A percentile compares a stretch with the other conserved stretches of the same genome.
Conservation (phyloP, 2,329 filamentous ascomycete genomes). For the Verticillium zaregamsianum region DNA sequence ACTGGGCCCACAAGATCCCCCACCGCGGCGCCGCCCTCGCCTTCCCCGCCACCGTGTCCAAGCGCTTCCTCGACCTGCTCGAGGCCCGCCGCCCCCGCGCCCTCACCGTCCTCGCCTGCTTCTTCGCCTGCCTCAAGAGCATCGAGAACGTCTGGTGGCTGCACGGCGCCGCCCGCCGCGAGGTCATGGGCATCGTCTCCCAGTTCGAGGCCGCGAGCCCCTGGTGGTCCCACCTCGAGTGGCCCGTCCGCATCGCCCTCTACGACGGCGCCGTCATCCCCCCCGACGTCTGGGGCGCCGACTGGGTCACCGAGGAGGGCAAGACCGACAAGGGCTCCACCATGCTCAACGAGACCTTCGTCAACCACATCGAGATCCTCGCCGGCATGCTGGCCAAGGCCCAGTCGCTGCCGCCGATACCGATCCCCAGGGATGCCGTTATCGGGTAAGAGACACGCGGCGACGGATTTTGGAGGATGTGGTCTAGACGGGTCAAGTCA, state of each 20-base stretch:
- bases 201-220: slow-evolving; percentile 54
- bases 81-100: slow-evolving; percentile 56
- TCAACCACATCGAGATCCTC: slow-evolving; percentile 42
- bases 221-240: slow-evolving; percentile 60
- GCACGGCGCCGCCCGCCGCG: slow-evolving; percentile 59
- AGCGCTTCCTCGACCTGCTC: slow-evolving; percentile 56
- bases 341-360: slow-evolving; percentile 25
- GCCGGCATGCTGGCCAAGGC: slow-evolving; percentile 32
- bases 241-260: slow-evolving; percentile 56
- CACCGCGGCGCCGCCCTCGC: slow-evolving; percentile 55
- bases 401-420: slow-evolving; percentile 21
- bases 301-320: slow-evolving; percentile 41
- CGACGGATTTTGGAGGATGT: too few species aligned
- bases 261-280: slow-evolving; percentile 51
- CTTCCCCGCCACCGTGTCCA: slow-evolving; percentile 61
- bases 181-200: slow-evolving; percentile 60
- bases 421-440: slow-evolving; percentile 10
- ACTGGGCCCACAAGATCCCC: slow-evolving; percentile 61
- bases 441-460: not conserved
- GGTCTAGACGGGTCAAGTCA: too few species aligned
- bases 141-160: slow-evolving; percentile 67
- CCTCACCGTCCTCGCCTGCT: slow-evolving; percentile 60
- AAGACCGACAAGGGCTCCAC: slow-evolving; percentile 23
- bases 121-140: slow-evolving; percentile 61
- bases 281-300: slow-evolving; percentile 52